Evolutionary conservation across 1,139 yeast genomes (phyloP).

Genomic region (Cylindricascospora bacillispora): DNA sequence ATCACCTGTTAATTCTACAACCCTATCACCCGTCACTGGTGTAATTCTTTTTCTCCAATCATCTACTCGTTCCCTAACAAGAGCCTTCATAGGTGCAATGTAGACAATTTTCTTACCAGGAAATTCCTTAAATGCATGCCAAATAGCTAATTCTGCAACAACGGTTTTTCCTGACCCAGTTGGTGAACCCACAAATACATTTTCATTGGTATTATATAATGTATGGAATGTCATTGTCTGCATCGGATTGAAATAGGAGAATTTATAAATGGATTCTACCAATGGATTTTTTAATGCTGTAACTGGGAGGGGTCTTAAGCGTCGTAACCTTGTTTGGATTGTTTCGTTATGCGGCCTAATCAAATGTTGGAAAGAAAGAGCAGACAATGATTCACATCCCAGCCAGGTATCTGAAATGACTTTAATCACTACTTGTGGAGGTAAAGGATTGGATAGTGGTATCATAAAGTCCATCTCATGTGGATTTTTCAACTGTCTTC

Average conservation of each 20-base stretch:
- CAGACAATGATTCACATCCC: slow-evolving; percentile 66
- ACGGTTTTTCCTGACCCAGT: slow-evolving; percentile 98
- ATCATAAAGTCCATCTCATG: slow-evolving; percentile 87
- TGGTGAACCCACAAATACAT: slow-evolving; percentile 92
- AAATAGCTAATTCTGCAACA: slow-evolving; percentile 91
- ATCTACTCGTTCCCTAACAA: slow-evolving; percentile 90
- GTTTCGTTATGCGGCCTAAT: slow-evolving; percentile 84
- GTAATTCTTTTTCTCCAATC: slow-evolving; percentile 79
- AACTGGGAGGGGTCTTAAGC: slow-evolving; percentile 77
- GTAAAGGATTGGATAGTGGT: slow-evolving; percentile 78
- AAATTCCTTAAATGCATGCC: slow-evolving; percentile 80
- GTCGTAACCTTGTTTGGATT: slow-evolving; percentile 63
- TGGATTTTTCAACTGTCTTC: slow-evolving; percentile 39
- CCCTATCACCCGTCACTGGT: slow-evolving; percentile 45
- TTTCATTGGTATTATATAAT: slow-evolving; percentile 62
- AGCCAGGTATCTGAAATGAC: slow-evolving; percentile 81
- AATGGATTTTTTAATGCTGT: slow-evolving; percentile 61
- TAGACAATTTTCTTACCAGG: slow-evolving; percentile 83
- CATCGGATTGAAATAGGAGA: slow-evolving; percentile 93
- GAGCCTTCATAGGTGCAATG: slow-evolving; percentile 98
- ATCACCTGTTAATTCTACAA: slow-evolving; percentile 95
- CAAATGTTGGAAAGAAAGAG: slow-evolving; percentile 82
- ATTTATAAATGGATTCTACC: slow-evolving; percentile 64
- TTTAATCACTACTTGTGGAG: slow-evolving; percentile 73
- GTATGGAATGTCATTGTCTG: slow-evolving; percentile 96